phyloP scores from a whole-genome alignment of 2,329 filamentous ascomycete species.

The Colletotrichum sp. region DNA sequence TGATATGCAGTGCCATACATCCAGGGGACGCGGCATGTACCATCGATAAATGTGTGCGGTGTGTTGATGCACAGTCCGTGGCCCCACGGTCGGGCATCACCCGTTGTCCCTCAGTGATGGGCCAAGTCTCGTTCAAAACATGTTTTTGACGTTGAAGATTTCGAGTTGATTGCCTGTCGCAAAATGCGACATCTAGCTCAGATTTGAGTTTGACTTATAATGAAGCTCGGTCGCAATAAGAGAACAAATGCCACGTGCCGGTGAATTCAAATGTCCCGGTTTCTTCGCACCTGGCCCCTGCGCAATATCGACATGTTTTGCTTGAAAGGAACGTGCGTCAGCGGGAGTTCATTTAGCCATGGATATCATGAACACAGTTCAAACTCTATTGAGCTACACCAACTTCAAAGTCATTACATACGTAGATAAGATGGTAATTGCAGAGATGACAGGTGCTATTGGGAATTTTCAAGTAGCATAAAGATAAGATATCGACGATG shows the following conservation, averaged over 20 bases:
- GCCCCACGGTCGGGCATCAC: neutral
- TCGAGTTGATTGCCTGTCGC: neutral
- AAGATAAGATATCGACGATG: neutral
- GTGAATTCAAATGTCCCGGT: neutral
- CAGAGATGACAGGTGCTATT: neutral
- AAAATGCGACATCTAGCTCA: neutral
- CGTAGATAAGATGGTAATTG: neutral
- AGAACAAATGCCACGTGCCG: neutral
- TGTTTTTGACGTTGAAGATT: neutral
- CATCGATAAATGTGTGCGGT: neutral
- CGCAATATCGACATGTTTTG: neutral
- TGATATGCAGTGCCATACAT: neutral
- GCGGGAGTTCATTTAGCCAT: neutral
- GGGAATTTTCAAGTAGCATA: accelerated
- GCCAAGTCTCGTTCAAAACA: neutral
- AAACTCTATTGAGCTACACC: neutral
- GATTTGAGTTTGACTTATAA: neutral
- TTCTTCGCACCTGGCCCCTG: neutral
- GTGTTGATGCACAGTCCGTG: neutral
- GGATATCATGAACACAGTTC: neutral
- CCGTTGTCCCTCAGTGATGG: neutral
- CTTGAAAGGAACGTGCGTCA: neutral
- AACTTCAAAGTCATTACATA: neutral
- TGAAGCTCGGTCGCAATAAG: neutral
- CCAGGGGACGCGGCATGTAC: neutral